Conservation (phyloP, 257 asterid species). For the Ilex asprella region DNA sequence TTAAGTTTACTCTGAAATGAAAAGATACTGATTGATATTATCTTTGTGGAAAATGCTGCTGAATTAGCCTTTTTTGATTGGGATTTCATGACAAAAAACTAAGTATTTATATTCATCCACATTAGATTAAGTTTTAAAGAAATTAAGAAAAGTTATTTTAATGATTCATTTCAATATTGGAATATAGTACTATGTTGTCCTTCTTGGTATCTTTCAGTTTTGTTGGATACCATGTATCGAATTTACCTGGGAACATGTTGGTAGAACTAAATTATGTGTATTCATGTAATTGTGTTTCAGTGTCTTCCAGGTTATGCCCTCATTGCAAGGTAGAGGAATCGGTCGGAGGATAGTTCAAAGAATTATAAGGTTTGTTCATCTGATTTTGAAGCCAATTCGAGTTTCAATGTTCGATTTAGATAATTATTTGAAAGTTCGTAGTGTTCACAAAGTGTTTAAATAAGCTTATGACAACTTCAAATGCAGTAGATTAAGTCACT, state of each 20-base stretch:
- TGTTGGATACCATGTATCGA: too few species aligned
- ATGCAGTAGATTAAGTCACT: too few species aligned
- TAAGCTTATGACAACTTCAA: too few species aligned
- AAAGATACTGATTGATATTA: too few species aligned
- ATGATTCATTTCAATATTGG: neutral
- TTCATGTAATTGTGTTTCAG: slow-evolving; percentile 18
- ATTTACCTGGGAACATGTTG: neutral
- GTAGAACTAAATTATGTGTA: neutral
- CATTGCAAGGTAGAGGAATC: slow-evolving; percentile 57
- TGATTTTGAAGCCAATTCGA: neutral
- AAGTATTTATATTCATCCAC: neutral
- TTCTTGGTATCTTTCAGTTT: neutral
- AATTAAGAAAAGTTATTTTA: neutral
- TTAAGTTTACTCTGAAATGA: too few species aligned
- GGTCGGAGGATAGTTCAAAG: slow-evolving; percentile 64
- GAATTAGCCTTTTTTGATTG: too few species aligned
- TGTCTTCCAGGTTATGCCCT: slow-evolving; percentile 69
- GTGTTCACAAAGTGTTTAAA: too few species aligned
- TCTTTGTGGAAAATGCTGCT: too few species aligned
- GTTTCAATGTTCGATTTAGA: neutral
- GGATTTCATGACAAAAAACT: too few species aligned
- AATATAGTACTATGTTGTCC: neutral
- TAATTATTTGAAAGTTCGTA: too few species aligned
- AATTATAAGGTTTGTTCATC: slow-evolving; percentile 51
- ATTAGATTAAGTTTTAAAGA: neutral